phyloP scores from a whole-genome alignment of 2,329 filamentous ascomycete species.

The Hysterium pulicare region DNA sequence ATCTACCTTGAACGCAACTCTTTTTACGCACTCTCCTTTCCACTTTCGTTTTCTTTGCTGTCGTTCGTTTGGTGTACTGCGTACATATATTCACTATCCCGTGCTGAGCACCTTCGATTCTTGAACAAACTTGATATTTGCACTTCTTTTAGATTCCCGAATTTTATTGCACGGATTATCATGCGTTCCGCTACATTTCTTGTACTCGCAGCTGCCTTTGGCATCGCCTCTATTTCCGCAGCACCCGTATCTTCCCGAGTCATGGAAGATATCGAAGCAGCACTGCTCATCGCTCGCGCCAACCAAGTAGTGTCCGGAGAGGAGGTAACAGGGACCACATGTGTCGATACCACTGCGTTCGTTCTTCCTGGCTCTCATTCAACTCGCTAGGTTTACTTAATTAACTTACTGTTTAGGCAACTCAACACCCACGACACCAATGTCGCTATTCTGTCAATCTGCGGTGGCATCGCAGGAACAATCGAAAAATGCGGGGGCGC shows the following conservation, averaged over 20 bases:
- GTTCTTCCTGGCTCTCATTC: slow-evolving; percentile 19
- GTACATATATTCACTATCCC: no score
- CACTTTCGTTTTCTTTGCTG: no score
- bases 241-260: not conserved
- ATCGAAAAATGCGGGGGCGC: slow-evolving; percentile 47
- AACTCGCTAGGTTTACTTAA: not conserved
- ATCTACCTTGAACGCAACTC: no score
- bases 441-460: slow-evolving; percentile 49
- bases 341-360: slow-evolving; percentile 27
- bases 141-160: no score
- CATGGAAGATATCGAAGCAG: not conserved
- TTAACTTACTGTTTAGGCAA: slow-evolving; percentile 5
- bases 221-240: not conserved
- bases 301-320: slow-evolving; percentile 18
- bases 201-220: not conserved
- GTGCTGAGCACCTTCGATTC: no score
- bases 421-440: slow-evolving; percentile 20
- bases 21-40: no score
- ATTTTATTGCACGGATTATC: no score
- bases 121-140: no score
- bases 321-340: slow-evolving; percentile 32
- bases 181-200: no score
- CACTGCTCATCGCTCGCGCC: not conserved
- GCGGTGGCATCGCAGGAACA: slow-evolving; percentile 47
- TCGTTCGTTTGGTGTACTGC: no score